Base-by-base conservation (phyloP, 2,329 filamentous ascomycete species). In the Trichoderma sp. region DNA sequence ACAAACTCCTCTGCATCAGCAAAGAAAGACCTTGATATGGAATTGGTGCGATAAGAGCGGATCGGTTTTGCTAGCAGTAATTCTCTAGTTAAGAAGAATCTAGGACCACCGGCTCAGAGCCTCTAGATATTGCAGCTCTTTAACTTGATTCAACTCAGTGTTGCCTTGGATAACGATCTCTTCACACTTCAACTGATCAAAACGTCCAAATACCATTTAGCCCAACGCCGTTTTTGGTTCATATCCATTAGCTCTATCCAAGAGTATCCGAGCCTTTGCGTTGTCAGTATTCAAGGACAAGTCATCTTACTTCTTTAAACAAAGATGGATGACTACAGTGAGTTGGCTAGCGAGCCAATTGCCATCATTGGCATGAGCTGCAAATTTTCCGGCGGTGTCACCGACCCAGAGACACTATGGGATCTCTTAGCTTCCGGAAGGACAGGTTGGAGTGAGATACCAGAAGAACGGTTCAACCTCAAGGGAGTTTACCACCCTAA, bases 311-410 rank as follows among this genome's bases (percentile, higher is more conserved):
- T 21, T 53, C 8, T 53, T 21, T 12, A 21, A 12, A 53, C n/a
- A 11, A 53, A 53, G 9, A 53, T 53, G 45, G 45, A 53, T 9
- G 45, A 53, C 45, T 21, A 53, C n/a, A 12, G n/a, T 53, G 45
- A 53, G n/a, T 53, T 53, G 45, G 29, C 59, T 11, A 62, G 59
- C n/a, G 59, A 62, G 62, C 62, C 62, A 12, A 80, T 80, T 33
- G 79, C 79, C 66, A 78, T 80, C 27, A 76, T 80, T 35, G 79
- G 79, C 12, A 79, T 75, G 33, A 76, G 73, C 9, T 80, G 78
- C 60, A 77, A 78, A 3, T 80, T 80, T 50, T 75, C 78, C 2
- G 79, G 79, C 5, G 72, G 67, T 35, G 76, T 65, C 2, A 76
- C 68, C 11, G 76, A 71, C 12, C 77, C 78, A 27, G 79, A 78